Conservation (phyloP, 805 yeast genomes). For the Priceomyces medius region DNA sequence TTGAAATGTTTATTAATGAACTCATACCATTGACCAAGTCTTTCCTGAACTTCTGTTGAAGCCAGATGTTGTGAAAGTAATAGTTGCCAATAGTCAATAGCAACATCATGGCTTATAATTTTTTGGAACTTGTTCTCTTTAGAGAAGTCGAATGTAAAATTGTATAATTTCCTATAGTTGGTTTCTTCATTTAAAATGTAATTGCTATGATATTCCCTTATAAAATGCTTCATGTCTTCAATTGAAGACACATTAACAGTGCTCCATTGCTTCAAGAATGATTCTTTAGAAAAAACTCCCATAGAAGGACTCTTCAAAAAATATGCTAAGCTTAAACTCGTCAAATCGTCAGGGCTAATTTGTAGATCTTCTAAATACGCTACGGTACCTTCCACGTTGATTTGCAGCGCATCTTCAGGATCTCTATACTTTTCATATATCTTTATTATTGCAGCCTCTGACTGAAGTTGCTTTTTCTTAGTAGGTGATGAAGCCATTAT, state of each 20-base stretch:
- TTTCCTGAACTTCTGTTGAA: slow-evolving; percentile 11
- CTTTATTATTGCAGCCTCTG: slow-evolving; percentile 20
- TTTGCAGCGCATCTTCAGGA: slow-evolving; percentile 32
- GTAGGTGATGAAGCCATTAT: background rate
- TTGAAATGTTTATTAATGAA: slow-evolving; percentile 49
- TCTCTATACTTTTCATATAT: slow-evolving; percentile 37
- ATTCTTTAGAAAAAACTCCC: slow-evolving; percentile 55
- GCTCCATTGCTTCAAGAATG: slow-evolving; percentile 62
- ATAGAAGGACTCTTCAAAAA: slow-evolving; percentile 63
- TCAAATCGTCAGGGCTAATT: slow-evolving; percentile 71
- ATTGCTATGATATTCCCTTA: slow-evolving; percentile 15
- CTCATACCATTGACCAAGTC: slow-evolving; percentile 55
- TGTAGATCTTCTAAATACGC: slow-evolving; percentile 64
- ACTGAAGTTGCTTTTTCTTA: background rate
- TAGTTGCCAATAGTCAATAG: slow-evolving; percentile 75
- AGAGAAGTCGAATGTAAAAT: slow-evolving; percentile 66
- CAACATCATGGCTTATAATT: slow-evolving; percentile 56
- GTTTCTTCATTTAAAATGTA: slow-evolving; percentile 24
- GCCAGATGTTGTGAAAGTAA: slow-evolving; percentile 38
- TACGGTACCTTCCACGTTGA: slow-evolving; percentile 80
- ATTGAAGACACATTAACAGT: slow-evolving; percentile 27
- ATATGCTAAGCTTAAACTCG: slow-evolving; percentile 68
- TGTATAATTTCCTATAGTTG: slow-evolving; percentile 60
- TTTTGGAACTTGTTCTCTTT: slow-evolving; percentile 58
- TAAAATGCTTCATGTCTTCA: slow-evolving; percentile 45